Conservation (phyloP, 2,329 filamentous ascomycete species). For the Curvularia hawaiiensis region DNA sequence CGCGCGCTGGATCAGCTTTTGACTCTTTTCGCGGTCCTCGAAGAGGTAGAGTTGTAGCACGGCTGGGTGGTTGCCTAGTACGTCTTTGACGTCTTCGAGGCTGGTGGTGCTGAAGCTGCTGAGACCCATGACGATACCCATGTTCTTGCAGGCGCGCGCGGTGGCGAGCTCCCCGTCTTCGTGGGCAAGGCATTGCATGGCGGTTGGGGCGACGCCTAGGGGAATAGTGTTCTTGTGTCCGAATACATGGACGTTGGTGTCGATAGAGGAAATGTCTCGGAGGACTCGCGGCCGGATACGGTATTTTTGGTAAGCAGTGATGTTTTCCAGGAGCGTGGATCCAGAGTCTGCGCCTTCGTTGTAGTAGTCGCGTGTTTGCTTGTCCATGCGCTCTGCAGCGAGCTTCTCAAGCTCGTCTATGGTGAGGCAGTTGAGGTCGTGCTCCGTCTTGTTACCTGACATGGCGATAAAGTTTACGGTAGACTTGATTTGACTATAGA, state of each 20-base stretch:
- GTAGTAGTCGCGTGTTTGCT: slow-evolving; percentile 38
- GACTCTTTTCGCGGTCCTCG: slow-evolving; percentile 28
- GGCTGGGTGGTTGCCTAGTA: slow-evolving; percentile 43
- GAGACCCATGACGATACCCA: slow-evolving; percentile 46
- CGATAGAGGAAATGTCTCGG: slow-evolving; percentile 46
- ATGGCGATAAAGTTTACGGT: slow-evolving; percentile 3
- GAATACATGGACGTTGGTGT: slow-evolving; percentile 40
- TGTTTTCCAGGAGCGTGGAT: slow-evolving; percentile 34
- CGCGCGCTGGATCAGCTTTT: slow-evolving; percentile 29
- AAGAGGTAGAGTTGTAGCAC: slow-evolving; percentile 53
- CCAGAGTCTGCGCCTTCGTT: slow-evolving; percentile 35
- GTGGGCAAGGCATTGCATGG: slow-evolving; percentile 52
- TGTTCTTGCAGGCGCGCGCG: slow-evolving; percentile 47
- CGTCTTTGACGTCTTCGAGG: slow-evolving; percentile 54
- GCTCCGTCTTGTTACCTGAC: slow-evolving; percentile 20
- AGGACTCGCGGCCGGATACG: slow-evolving; percentile 46
- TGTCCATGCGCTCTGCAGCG: slow-evolving; percentile 38
- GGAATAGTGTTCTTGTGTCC: slow-evolving; percentile 40
- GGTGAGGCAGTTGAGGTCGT: slow-evolving; percentile 36
- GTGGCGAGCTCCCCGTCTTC: slow-evolving; percentile 52
- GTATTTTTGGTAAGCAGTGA: slow-evolving; percentile 37
- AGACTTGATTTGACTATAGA: neutral
- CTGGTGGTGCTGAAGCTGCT: slow-evolving; percentile 49
- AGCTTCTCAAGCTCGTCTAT: slow-evolving; percentile 34
- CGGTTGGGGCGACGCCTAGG: slow-evolving; percentile 50